These are phyloP conservation scores for Angomonas desouzai DNA, from an alignment of 208 protist species.

Conservation along the genomic window DNA sequence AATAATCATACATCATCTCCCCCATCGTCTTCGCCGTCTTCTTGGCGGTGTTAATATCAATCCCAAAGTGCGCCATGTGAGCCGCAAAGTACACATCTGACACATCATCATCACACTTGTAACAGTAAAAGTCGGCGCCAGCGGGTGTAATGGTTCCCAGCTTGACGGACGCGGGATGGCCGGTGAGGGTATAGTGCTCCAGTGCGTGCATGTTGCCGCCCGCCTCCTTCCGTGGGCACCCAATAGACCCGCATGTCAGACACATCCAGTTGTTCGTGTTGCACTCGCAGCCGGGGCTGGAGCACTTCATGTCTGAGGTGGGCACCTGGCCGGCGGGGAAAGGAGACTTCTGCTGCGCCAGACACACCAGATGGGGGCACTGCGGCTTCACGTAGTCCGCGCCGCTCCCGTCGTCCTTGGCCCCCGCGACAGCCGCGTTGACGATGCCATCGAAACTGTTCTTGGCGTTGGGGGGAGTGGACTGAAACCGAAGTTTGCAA, in stretches of 20 bases:
- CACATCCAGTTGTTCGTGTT: conserved; percentile 95
- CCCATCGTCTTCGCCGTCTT: conserved; percentile 96
- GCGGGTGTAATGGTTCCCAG: conserved; percentile 93
- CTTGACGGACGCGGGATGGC: conserved; percentile 94
- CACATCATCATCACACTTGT: conserved; percentile 94
- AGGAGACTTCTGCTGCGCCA: conserved; percentile 71
- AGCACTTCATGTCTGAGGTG: conserved; percentile 47
- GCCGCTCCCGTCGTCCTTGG: conserved; percentile 15
- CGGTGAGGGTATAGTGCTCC: conserved; percentile 75
- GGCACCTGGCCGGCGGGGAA: conserved; percentile 30
- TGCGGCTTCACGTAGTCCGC: conserved; percentile 36
- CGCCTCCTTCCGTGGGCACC: conserved; percentile 91
- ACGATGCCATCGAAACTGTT: conserved; percentile 54
- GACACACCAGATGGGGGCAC: conserved; percentile 74
- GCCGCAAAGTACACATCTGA: conserved; percentile 89
- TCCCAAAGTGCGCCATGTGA: conserved; percentile 96
- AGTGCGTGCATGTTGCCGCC: conserved; percentile 96
- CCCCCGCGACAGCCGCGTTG: conserved; percentile 55
- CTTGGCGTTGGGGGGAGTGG: conserved; percentile 41
- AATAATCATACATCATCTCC: conserved; percentile 96
- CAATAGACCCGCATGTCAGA: conserved; percentile 90
- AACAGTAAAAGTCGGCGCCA: conserved; percentile 93
- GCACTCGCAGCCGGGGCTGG: conserved; percentile 68
- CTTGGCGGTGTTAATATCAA: conserved; percentile 88
- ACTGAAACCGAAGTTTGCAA: conserved; percentile 39